Evolutionary conservation across 441 rosid genomes (phyloP).

Genomic region (Gossypium lobatum): DNA sequence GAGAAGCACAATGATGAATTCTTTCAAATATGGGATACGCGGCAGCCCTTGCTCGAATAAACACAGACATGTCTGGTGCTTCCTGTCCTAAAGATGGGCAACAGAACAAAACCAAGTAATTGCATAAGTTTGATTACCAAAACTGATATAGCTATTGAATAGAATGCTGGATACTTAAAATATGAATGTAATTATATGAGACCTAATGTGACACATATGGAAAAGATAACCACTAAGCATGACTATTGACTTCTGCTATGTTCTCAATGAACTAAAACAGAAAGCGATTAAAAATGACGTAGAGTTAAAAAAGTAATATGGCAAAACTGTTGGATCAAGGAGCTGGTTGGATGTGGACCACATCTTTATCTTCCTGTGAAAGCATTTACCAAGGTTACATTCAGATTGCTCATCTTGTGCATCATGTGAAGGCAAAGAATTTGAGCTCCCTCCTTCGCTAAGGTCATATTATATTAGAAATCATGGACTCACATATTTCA

Average conservation of each 20-base stretch:
- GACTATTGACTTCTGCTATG: background rate
- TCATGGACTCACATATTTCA: slow-evolving; percentile 15
- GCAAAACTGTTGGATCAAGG: slow-evolving; percentile 25
- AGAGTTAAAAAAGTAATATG: slow-evolving; percentile 4
- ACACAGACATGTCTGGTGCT: too few relatives aligned
- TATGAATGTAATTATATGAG: too few relatives aligned
- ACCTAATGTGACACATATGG: too few relatives aligned
- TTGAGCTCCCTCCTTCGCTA: slow-evolving; percentile 46
- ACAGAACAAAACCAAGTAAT: too few relatives aligned
- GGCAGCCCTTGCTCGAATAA: too few relatives aligned
- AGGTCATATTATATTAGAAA: slow-evolving; percentile 32
- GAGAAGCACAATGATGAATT: too few relatives aligned
- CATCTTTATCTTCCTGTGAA: slow-evolving; percentile 50
- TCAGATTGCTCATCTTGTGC: slow-evolving; percentile 44
- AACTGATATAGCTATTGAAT: too few relatives aligned
- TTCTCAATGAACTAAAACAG: background rate
- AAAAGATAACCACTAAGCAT: background rate
- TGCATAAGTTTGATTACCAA: too few relatives aligned
- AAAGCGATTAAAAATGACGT: background rate
- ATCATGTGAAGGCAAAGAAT: slow-evolving; percentile 46
- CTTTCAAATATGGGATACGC: too few relatives aligned
- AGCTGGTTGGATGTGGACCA: slow-evolving; percentile 25
- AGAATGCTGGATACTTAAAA: too few relatives aligned
- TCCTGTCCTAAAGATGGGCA: too few relatives aligned
- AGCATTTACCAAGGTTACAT: slow-evolving; percentile 15